Evolutionary conservation across 148 eudicot species (phyloP), one percentile per base, ranked within the genome.

Genomic region (Silene latifolia): DNA sequence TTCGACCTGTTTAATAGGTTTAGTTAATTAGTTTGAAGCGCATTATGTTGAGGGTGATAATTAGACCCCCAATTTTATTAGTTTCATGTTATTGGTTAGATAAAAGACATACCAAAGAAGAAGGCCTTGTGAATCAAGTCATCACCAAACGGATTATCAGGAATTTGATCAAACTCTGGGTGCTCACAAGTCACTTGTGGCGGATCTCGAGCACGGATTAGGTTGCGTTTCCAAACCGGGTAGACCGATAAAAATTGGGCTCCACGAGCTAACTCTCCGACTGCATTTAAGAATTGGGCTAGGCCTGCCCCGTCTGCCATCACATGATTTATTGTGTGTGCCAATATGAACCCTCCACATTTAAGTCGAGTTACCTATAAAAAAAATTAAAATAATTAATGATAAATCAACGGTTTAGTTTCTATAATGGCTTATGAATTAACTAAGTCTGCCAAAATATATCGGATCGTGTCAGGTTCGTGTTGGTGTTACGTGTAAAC

Each of bases 161-260:
- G 56, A 18, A 78, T 14, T 20, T 70, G 67, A 12, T 84, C 84
- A 29, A 73, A 84, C 39, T 79, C 84, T 0, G n/a, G 76, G 63
- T 79, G 87, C 10, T 44, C 53, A 67, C 80, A 79, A 20, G 79
- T 81, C 23, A 71, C 59, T 3, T 53, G 67, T 3, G 87, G 85
- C 2, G 80, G 81, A 25, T 73, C 68, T 1, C 85, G 79, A 2
- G 87, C 85, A 13, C 75, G 7, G 0, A 84, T 72, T n/a, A 71
- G 85, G 23, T 79, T 72, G 0, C 87, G 80, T 14, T 82, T 76
- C 87, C 87, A 84, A 21, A 77, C 75, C 0, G 87, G 87, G 18
- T 64, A 48, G 11, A 74, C 39, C 5, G 85, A 76, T 0, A 78
- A 75, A 0, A 59, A 42, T 1, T 8, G 7, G 0, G 74, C 78